Percentiles rank a stretch among this genome's conserved stretches.
Evolutionary conservation across 805 yeast genomes (phyloP).

Genomic region (Tetrapisispora taiwanensis): DNA sequence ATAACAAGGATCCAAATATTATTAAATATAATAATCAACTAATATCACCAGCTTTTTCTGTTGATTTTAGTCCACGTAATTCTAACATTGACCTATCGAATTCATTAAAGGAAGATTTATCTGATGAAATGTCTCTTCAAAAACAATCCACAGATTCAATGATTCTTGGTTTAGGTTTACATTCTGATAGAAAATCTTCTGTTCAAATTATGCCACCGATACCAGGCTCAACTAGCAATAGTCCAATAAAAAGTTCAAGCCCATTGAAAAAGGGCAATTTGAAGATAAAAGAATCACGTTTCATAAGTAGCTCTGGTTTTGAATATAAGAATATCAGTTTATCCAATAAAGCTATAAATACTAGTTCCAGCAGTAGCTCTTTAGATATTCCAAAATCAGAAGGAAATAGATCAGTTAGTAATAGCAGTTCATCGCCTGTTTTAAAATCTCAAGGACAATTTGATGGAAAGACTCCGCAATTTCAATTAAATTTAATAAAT

Average conservation of each 20-base stretch:
- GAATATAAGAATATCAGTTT: neutral
- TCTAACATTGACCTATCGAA: neutral
- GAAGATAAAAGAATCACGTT: neutral
- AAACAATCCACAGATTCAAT: slow-evolving; percentile 7
- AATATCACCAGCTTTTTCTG: slow-evolving; percentile 4
- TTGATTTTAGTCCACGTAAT: slow-evolving; percentile 2
- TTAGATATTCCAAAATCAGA: neutral
- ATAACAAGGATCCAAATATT: slow-evolving; percentile 3
- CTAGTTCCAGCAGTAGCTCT: neutral
- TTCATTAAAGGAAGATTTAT: neutral
- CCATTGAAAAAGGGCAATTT: neutral
- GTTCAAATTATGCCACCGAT: slow-evolving; percentile 15
- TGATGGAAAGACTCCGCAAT: slow-evolving; percentile 15
- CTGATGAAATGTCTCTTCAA: neutral
- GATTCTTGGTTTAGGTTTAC: slow-evolving; percentile 13
- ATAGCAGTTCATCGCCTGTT: slow-evolving; percentile 35
- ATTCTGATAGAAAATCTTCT: slow-evolving; percentile 4
- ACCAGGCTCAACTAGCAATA: slow-evolving; percentile 23
- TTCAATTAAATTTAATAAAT: slow-evolving; percentile 7
- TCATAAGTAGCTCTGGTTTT: neutral
- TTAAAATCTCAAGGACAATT: slow-evolving; percentile 28
- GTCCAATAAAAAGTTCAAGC: slow-evolving; percentile 12
- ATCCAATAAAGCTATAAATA: slow-evolving; percentile 22
- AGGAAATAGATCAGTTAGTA: neutral
- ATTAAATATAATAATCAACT: slow-evolving; percentile 2